These are phyloP conservation scores for Trifolium subterraneum DNA, from an alignment of 306 rosid species.

Conservation along the genomic window DNA sequence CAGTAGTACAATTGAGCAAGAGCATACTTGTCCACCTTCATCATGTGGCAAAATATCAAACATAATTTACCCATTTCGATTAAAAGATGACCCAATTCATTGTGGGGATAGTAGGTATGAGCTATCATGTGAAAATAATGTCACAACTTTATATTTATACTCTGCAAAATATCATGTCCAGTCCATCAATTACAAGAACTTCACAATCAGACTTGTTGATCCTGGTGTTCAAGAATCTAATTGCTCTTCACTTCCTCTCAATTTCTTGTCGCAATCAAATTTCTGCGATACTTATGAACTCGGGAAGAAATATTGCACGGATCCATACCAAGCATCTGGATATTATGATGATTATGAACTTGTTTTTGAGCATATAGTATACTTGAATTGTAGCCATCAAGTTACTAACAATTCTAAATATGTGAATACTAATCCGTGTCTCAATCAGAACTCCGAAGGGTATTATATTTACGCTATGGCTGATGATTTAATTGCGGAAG, in stretches of 20 bases:
- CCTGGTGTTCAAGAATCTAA: not conserved
- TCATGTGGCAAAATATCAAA: not conserved
- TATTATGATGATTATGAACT: not conserved
- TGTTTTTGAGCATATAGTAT: conserved; percentile 1
- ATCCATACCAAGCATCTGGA: not conserved
- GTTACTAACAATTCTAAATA: not conserved
- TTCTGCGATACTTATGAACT: not conserved
- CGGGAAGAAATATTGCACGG: not conserved
- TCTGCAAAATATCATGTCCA: not conserved
- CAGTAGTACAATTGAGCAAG: not conserved
- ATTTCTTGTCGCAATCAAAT: not conserved
- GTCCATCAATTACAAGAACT: not conserved
- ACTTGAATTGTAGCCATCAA: conserved; percentile 29
- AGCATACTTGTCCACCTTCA: conserved; percentile 6
- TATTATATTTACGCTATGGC: conserved; percentile 10
- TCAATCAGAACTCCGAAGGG: not conserved
- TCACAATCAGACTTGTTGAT: conserved; percentile 18
- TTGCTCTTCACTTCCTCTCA: conserved; percentile 39
- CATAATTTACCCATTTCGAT: conserved; percentile 43
- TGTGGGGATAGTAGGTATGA: not conserved
- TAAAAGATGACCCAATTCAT: not conserved
- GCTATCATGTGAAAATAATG: conserved; percentile 11
- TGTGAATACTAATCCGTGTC: not conserved
- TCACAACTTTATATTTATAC: not conserved
- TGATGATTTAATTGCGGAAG: not conserved